Percentiles rank a stretch among this genome's conserved stretches.
These are phyloP conservation scores for Magnaporthales sp. DNA, from an alignment of 2,329 filamentous ascomycete species.

Conservation along the genomic window DNA sequence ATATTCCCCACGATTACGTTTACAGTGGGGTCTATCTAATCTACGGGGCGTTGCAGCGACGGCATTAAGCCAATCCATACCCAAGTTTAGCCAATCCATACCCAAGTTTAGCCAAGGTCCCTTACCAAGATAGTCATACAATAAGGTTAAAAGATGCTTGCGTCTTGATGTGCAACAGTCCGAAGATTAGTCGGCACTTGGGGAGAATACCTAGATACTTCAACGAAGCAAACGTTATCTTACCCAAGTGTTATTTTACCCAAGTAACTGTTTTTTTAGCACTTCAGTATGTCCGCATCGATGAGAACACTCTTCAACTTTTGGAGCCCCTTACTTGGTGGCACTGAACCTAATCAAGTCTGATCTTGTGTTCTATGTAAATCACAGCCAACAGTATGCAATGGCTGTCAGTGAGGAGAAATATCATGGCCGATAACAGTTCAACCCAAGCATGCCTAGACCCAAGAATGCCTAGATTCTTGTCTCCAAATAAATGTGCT, in stretches of 20 bases:
- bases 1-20: neutral
- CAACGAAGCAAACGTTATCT: too few relatives aligned
- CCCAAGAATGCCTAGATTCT: neutral
- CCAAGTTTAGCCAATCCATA: neutral
- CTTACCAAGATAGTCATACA: neutral
- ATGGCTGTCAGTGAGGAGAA: neutral
- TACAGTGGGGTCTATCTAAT: neutral
- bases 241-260: too few relatives aligned
- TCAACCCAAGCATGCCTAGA: neutral
- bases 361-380: too few relatives aligned
- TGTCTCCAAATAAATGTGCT: neutral
- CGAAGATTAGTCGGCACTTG: too few relatives aligned
- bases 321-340: too few relatives aligned
- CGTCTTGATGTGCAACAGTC: neutral
- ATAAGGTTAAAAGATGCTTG: neutral
- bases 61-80: neutral
- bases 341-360: too few relatives aligned
- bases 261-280: too few relatives aligned
- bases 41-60: neutral
- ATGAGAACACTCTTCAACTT: too few relatives aligned
- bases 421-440: neutral
- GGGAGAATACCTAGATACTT: too few relatives aligned
- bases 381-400: neutral
- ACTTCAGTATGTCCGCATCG: too few relatives aligned
- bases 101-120: neutral